Base-by-base conservation (phyloP, 768 basidiomycete genomes). In the Trametes meyenii region DNA sequence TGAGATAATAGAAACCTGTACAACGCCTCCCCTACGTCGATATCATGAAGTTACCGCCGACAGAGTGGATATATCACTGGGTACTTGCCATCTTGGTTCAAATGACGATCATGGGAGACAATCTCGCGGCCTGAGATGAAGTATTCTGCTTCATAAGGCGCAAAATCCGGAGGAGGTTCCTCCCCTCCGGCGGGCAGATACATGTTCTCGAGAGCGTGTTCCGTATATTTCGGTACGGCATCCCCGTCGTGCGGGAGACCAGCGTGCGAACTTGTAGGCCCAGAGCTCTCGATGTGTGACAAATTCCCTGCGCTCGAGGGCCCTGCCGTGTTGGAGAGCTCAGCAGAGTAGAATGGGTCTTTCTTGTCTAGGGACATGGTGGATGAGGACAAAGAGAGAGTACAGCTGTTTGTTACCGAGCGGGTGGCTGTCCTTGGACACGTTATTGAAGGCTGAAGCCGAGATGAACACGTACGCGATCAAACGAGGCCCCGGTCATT, bases 1-100 rank as follows among this genome's bases (percentile, higher is more conserved):
- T 87, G 84, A 4, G 79, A 78, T 23, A 90, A 81, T 17, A 93
- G 75, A 72, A 90, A 93, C 58, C 88, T 83, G 70, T 89, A 90
- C 23, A 92, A 79, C 0, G 86, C 85, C 67, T 88, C 87, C 46
- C 88, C 87, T 88, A 59, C 21, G n/a, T 55, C 43, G 26, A 21
- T 17, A 35, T 17, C 29, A 16, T 3, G 26, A 40, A 14, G 33
- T 12, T 10, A n/a, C 13, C 13, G 21, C n/a, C n/a, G n/a, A n/a
- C 3, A 29, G 17, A 23, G 21, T 23, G 49, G 39, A 38, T 58
- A 66, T 45, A 40, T 21, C n/a, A 68, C 52, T 0, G 36, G 35
- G 19, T 55, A 69, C 76, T 35, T 55, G 78, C 87, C 87, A 65
- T 90, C 88, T 50, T 80, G 73, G 59, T 90, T 90, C 48, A 90